Evolutionary conservation across 805 yeast species (phyloP).

Genomic region (Jamesozyma gamospora): DNA sequence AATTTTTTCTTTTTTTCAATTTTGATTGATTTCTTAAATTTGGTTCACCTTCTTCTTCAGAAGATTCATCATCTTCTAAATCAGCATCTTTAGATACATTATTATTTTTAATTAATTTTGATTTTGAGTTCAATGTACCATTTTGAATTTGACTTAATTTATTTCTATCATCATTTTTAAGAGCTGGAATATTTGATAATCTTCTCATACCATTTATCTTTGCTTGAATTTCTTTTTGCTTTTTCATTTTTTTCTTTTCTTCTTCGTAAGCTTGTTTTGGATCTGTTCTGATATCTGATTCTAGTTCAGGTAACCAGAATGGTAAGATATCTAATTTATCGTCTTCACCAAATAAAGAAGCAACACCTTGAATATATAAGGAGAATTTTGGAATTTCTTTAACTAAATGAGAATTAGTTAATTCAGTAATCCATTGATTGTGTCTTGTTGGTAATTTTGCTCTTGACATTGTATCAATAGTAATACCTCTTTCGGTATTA

Average conservation of each 20-base stretch:
- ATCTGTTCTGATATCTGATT: constrained; percentile 61
- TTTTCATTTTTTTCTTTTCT: constrained; percentile 43
- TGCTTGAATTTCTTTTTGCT: constrained; percentile 32
- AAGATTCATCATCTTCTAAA: constrained; percentile 50
- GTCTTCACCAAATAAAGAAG: constrained; percentile 80
- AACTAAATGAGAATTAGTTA: constrained; percentile 72
- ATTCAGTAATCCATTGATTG: constrained; percentile 75
- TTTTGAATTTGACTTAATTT: neutral
- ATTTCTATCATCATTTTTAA: neutral
- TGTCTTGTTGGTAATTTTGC: constrained; percentile 39
- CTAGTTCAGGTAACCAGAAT: constrained; percentile 90
- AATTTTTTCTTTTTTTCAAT: constrained; percentile 4
- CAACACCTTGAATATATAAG: constrained; percentile 86
- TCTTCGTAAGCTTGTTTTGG: constrained; percentile 74
- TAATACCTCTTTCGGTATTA: constrained; percentile 23
- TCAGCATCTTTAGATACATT: constrained; percentile 32
- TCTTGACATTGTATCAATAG: constrained; percentile 21
- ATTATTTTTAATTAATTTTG: neutral
- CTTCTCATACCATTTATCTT: constrained; percentile 32
- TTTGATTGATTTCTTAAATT: constrained; percentile 1
- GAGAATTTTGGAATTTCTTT: constrained; percentile 92
- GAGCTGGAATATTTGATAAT: constrained; percentile 17
- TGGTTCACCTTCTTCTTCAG: constrained; percentile 30
- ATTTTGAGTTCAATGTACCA: too few relatives aligned
- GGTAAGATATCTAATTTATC: constrained; percentile 76